These are phyloP conservation scores for Aspergillus sp. DNA, from an alignment of 2,329 filamentous ascomycete species.

Conservation along the genomic window DNA sequence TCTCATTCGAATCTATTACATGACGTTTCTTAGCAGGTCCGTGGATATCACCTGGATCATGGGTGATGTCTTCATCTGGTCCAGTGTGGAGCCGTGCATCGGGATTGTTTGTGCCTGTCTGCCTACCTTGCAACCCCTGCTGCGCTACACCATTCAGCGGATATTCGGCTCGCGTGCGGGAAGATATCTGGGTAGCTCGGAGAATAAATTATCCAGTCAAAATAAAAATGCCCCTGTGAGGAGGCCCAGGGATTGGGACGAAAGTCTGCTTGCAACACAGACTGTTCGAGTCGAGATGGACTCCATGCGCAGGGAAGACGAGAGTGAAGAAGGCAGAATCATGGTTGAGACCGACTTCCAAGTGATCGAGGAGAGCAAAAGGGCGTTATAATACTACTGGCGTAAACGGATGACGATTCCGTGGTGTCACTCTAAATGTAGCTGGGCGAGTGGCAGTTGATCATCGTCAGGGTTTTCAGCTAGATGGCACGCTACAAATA, in stretches of 20 bases:
- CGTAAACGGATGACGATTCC: no score
- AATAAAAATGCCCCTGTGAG: background rate
- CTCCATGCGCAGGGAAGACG: no score
- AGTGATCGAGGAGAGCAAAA: background rate
- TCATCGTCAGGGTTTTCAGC: background rate
- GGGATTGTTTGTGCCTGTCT: slow-evolving; percentile 26
- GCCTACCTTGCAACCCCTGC: slow-evolving; percentile 19
- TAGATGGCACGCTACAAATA: background rate
- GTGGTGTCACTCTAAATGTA: no score
- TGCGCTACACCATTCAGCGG: slow-evolving; percentile 6
- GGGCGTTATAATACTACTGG: background rate
- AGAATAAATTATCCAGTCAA: background rate
- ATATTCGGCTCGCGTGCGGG: background rate
- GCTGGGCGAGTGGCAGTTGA: no score
- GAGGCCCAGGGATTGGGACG: background rate
- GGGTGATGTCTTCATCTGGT: slow-evolving; percentile 25
- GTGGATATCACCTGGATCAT: slow-evolving; percentile 23
- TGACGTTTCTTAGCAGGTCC: slow-evolving; percentile 16
- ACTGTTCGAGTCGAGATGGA: background rate
- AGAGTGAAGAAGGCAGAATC: background rate
- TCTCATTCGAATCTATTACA: slow-evolving; percentile 19
- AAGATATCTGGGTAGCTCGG: background rate
- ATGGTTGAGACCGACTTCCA: background rate
- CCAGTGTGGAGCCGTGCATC: slow-evolving; percentile 25
- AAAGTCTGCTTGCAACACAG: background rate